A percentile compares a stretch with the other conserved stretches of the same genome.
Evolutionary conservation across 768 basidiomycete species (phyloP).

Genomic region (Galerina sulciceps): DNA sequence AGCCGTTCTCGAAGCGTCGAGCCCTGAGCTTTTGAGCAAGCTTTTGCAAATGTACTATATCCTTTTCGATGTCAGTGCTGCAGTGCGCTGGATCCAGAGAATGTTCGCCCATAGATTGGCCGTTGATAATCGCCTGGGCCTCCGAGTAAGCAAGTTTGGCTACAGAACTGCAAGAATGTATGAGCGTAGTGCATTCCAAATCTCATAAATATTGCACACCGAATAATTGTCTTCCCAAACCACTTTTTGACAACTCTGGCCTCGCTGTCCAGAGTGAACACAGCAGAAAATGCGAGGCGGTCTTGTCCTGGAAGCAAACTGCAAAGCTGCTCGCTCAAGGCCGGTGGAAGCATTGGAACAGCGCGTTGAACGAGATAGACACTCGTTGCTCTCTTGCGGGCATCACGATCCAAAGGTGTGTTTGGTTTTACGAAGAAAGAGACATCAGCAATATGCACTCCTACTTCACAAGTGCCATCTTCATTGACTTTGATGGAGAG

Average conservation of each 20-base stretch:
- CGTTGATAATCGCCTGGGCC: constrained; percentile 84
- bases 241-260: constrained; percentile 85
- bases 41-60: constrained; percentile 70
- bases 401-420: constrained; percentile 97
- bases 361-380: constrained; percentile 96
- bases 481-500: constrained; percentile 87
- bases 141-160: constrained; percentile 84
- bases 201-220: constrained; percentile 47
- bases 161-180: constrained; percentile 62
- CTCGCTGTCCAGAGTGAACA: constrained; percentile 86
- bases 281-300: constrained; percentile 86
- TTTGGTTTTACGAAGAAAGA: constrained; percentile 94
- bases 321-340: constrained; percentile 92
- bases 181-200: background rate
- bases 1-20: constrained; percentile 80
- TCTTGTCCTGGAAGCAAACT: constrained; percentile 89
- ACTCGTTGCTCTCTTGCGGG: constrained; percentile 94
- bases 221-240: constrained; percentile 93
- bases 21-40: constrained; percentile 75
- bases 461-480: constrained; percentile 91
- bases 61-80: constrained; percentile 66
- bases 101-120: constrained; percentile 57
- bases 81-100: constrained; percentile 61
- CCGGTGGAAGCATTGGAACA: constrained; percentile 96
- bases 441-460: constrained; percentile 96